Evolutionary conservation across 345 rosid species (phyloP).

Genomic region (Fremontodendron californicum): DNA sequence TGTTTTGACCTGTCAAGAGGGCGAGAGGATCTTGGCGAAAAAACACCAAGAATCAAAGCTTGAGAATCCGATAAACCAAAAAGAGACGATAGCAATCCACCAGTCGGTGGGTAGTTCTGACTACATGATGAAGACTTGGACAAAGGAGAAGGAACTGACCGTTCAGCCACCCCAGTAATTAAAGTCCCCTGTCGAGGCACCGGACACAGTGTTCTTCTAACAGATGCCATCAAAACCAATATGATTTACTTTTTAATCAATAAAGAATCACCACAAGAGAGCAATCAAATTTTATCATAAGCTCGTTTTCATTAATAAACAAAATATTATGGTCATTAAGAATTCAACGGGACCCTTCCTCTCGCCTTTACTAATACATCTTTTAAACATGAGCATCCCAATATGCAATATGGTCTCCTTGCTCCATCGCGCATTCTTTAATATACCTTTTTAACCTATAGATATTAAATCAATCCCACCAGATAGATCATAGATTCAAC

Average conservation of each 20-base stretch:
- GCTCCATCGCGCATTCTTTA: not conserved
- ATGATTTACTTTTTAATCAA: slow-evolving; percentile 1
- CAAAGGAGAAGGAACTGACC: slow-evolving; percentile 51
- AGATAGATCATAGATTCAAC: slow-evolving; percentile 1
- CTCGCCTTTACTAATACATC: not conserved
- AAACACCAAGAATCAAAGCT: slow-evolving; percentile 28
- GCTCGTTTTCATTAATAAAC: not conserved
- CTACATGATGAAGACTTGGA: slow-evolving; percentile 41
- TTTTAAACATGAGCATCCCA: not conserved
- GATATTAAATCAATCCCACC: not conserved
- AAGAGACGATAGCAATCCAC: slow-evolving; percentile 39
- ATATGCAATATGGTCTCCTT: not conserved
- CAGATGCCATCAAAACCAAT: slow-evolving; percentile 53
- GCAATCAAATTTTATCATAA: slow-evolving; percentile 16
- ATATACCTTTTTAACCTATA: not conserved
- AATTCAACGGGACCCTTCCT: too few relatives aligned
- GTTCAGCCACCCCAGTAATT: slow-evolving; percentile 41
- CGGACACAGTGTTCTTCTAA: slow-evolving; percentile 55
- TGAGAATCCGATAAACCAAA: slow-evolving; percentile 40
- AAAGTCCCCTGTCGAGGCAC: slow-evolving; percentile 43
- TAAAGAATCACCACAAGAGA: not conserved
- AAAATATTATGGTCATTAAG: too few relatives aligned
- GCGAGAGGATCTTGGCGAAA: slow-evolving; percentile 41
- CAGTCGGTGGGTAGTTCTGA: slow-evolving; percentile 28
- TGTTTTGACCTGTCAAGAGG: slow-evolving; percentile 40